Base-by-base conservation (phyloP, 495 filamentous ascomycete species). In the Podospora tetraspora region DNA sequence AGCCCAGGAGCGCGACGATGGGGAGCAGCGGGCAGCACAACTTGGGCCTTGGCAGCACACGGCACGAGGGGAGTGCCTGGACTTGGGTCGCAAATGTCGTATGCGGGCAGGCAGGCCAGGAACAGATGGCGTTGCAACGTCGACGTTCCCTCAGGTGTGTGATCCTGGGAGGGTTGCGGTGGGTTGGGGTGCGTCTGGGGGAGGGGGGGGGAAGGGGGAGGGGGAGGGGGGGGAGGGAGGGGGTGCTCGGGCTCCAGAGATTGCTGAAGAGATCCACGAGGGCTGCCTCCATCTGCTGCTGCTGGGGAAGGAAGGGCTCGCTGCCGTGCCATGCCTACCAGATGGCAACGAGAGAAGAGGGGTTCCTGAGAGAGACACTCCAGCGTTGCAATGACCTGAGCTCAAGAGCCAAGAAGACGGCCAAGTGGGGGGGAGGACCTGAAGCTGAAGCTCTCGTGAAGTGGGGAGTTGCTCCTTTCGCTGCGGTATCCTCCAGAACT, bases 241-340 rank as follows among this genome's bases (percentile, higher is more conserved):
- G 59, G 59, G 59, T 29, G 59, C 59, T 60, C 59, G 59, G 5
- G 59, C 70, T 61, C 60, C 56, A 65, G 64, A 71, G 65, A 66
- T 57, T 68, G 69, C 67, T 52, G 57, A 61, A 56, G 61, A 68
- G 69, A 62, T 71, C 69, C 61, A 66, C 61, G 61, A 64, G 66
- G 69, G 64, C 56, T 24, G 22, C 21, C 57, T 32, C 22, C 57
- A 24, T 34, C 43, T 34, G 59, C 29, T 58, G 24, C 25, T 25
- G 25, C 25, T 25, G 59, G 22, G 66, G 57, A 62, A 24, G 66
- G 57, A 62, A 24, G 65, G 43, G 8, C 43, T 52, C 43, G 43
- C 43, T 52, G 43, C 43, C 43, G 19, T n/a, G 19, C 43, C 27
- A 27, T 27, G 5, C 27, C 27, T 27, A 27, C 27, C 43, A 2